Evolutionary conservation across 2,329 filamentous ascomycete genomes (phyloP).

Genomic region (Byssochlamys sp.): DNA sequence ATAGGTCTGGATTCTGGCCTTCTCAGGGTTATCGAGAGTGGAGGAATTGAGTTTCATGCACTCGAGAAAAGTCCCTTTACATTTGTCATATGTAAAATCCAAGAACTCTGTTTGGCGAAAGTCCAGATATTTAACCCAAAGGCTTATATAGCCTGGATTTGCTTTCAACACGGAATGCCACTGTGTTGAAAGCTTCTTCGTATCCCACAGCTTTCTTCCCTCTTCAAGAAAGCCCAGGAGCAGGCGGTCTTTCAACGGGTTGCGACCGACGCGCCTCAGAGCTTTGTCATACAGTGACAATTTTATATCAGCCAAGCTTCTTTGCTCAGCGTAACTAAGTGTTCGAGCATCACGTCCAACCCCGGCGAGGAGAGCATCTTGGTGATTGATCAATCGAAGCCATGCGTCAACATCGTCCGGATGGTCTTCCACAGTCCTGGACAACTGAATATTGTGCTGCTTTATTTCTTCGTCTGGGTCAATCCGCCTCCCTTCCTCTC

Average conservation of each 20-base stretch:
- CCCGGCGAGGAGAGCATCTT: slow-evolving; percentile 56
- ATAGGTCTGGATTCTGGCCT: slow-evolving; percentile 48
- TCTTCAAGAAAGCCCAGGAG: slow-evolving; percentile 63
- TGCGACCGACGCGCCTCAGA: slow-evolving; percentile 45
- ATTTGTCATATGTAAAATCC: slow-evolving; percentile 58
- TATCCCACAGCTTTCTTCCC: slow-evolving; percentile 64
- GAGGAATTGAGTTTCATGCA: slow-evolving; percentile 42
- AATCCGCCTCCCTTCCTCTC: slow-evolving; percentile 28
- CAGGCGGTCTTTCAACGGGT: slow-evolving; percentile 48
- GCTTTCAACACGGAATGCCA: slow-evolving; percentile 56
- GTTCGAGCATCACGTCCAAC: slow-evolving; percentile 21
- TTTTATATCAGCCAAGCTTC: slow-evolving; percentile 67
- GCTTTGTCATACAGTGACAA: slow-evolving; percentile 72
- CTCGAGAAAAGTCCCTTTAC: slow-evolving; percentile 50
- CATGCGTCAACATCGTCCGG: slow-evolving; percentile 63
- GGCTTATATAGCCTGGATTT: slow-evolving; percentile 47
- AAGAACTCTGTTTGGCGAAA: slow-evolving; percentile 59
- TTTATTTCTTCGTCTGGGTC: slow-evolving; percentile 37
- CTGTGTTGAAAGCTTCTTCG: slow-evolving; percentile 48
- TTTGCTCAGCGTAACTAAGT: slow-evolving; percentile 51
- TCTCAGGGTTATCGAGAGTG: slow-evolving; percentile 11
- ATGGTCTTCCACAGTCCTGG: slow-evolving; percentile 52
- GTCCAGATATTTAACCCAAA: slow-evolving; percentile 68
- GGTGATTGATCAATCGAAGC: slow-evolving; percentile 69
- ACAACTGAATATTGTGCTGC: slow-evolving; percentile 45